A percentile compares a stretch with the other conserved stretches of the same genome.
These are phyloP conservation scores for Eucalyptus paniculata DNA, from an alignment of 345 rosid genomes.

Conservation along the genomic window DNA sequence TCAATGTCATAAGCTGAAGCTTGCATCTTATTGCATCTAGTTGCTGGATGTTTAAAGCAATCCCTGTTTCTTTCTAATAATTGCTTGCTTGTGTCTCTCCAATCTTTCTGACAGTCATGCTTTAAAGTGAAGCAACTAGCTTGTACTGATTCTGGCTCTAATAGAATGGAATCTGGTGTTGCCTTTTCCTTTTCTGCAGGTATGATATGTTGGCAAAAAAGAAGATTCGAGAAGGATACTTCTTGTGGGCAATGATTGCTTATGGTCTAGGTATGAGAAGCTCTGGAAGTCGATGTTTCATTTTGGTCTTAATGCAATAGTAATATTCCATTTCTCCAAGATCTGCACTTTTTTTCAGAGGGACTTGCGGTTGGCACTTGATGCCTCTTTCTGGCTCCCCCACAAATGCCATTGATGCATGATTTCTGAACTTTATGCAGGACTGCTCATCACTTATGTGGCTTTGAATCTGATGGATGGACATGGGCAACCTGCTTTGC, in stretches of 20 bases:
- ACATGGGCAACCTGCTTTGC: slow-evolving; percentile 96
- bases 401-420: neutral
- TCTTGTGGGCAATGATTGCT: slow-evolving; percentile 83
- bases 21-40: neutral
- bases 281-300: neutral
- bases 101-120: neutral
- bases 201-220: slow-evolving; percentile 85
- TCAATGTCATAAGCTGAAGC: neutral
- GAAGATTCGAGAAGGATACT: slow-evolving; percentile 73
- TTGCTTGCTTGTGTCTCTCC: neutral
- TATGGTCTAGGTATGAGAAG: slow-evolving; percentile 71
- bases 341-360: neutral
- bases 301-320: neutral
- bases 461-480: slow-evolving; percentile 98
- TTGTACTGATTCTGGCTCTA: neutral
- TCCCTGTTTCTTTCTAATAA: neutral
- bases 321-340: neutral
- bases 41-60: neutral
- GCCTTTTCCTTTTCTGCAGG: slow-evolving; percentile 20
- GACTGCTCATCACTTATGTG: slow-evolving; percentile 84
- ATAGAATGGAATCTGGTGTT: neutral
- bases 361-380: neutral
- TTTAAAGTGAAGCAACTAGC: neutral
- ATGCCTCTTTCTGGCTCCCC: neutral
- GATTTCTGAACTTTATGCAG: slow-evolving; percentile 11